phyloP scores from a whole-genome alignment of 2,329 filamentous ascomycete genomes.

The Xylariales sp. region DNA sequence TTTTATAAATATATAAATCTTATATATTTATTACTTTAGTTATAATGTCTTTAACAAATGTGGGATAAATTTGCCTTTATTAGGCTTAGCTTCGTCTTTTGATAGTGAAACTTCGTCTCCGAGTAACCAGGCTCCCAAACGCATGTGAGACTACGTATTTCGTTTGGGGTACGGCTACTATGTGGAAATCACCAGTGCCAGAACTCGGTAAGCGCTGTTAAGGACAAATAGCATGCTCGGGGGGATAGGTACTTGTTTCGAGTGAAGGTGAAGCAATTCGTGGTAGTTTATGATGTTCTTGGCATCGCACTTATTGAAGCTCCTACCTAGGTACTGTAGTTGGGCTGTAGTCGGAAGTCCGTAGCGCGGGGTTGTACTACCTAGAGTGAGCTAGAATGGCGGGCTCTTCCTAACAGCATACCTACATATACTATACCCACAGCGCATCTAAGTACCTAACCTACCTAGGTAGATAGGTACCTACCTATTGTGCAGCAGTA shows the following conservation, averaged over 20 bases:
- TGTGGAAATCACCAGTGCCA: neutral
- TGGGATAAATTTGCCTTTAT: too few relatives aligned
- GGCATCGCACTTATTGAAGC: constrained; percentile 49
- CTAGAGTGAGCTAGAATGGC: too few relatives aligned
- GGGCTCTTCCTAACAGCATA: neutral
- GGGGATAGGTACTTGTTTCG: neutral
- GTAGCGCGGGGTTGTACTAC: constrained; percentile 29
- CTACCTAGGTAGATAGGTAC: too few relatives aligned
- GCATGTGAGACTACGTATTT: constrained; percentile 4
- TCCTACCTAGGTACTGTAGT: constrained; percentile 12
- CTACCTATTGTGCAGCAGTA: too few relatives aligned
- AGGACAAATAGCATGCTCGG: neutral
- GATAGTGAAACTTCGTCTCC: too few relatives aligned
- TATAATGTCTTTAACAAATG: too few relatives aligned
- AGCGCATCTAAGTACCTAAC: too few relatives aligned
- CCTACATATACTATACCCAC: neutral
- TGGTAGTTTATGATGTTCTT: constrained; percentile 18
- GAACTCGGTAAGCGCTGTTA: too few relatives aligned
- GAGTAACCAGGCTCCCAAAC: too few relatives aligned
- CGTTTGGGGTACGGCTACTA: neutral
- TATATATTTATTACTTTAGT: too few relatives aligned
- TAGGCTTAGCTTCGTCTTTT: too few relatives aligned
- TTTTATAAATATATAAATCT: too few relatives aligned
- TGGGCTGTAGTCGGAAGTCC: neutral
- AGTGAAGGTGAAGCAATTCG: constrained; percentile 15